These are phyloP conservation scores for Collariella sp. DNA, from an alignment of 495 filamentous ascomycete genomes.

Conservation along the genomic window DNA sequence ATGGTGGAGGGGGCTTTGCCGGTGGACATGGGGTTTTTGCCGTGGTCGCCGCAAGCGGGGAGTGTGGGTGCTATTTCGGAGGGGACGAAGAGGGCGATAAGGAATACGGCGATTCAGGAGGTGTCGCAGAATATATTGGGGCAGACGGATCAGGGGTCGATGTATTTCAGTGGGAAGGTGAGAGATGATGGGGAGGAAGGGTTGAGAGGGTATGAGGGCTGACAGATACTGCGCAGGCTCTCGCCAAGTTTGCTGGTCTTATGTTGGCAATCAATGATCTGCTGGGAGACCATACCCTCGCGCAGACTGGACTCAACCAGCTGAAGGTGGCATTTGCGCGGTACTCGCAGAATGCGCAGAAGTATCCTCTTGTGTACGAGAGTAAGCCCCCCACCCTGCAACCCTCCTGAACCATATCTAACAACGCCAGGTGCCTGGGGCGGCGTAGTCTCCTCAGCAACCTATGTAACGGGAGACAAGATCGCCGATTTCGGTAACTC, in stretches of 20 bases:
- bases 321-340: conserved; percentile 69
- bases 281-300: conserved; percentile 49
- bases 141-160: conserved; percentile 72
- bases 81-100: conserved; percentile 46
- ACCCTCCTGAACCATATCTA: neutral
- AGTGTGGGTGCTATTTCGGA: conserved; percentile 44
- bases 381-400: conserved; percentile 28
- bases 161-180: conserved; percentile 93
- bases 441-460: conserved; percentile 73
- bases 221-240: conserved; percentile 42
- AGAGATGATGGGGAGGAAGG: neutral
- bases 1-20: conserved; percentile 70
- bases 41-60: conserved; percentile 55
- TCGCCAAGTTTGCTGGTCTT: conserved; percentile 77
- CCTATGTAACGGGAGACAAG: conserved; percentile 63
- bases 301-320: conserved; percentile 52
- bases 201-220: conserved; percentile 4
- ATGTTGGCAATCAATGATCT: conserved; percentile 62
- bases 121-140: conserved; percentile 58
- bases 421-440: conserved; percentile 51
- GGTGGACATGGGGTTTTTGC: conserved; percentile 59
- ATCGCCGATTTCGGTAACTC: conserved; percentile 75
- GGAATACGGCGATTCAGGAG: conserved; percentile 53
- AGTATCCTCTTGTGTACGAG: conserved; percentile 74
- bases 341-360: conserved; percentile 69